Percentiles rank a stretch among this genome's conserved stretches.
phyloP scores from a whole-genome alignment of 495 filamentous ascomycete genomes.

The Xylaria nigripes region DNA sequence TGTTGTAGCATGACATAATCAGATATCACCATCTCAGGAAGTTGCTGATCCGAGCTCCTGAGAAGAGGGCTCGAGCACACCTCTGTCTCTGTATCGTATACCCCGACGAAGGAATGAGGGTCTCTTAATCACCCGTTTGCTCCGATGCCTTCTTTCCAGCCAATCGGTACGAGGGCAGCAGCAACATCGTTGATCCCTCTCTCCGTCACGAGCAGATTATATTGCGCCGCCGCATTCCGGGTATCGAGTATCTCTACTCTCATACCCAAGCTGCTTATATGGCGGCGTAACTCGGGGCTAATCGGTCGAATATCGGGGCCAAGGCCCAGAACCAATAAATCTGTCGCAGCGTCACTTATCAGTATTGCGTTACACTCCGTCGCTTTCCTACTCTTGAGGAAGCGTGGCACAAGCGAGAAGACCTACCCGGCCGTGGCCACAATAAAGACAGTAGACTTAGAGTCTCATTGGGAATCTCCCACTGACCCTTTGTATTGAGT shows the following conservation, averaged over 20 bases:
- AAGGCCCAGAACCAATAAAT: constrained; percentile 80
- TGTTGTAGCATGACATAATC: background rate
- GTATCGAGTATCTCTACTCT: constrained; percentile 87
- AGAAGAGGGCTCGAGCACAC: too few species aligned
- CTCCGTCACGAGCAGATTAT: constrained; percentile 79
- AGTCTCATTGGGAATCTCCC: constrained; percentile 60
- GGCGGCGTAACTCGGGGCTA: constrained; percentile 60
- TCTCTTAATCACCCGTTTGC: constrained; percentile 13
- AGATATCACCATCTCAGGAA: too few species aligned
- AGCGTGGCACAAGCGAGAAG: background rate
- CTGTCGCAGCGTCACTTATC: constrained; percentile 34
- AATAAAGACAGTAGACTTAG: constrained; percentile 72
- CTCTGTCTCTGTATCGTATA: too few species aligned
- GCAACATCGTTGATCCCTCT: constrained; percentile 71
- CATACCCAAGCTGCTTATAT: constrained; percentile 71
- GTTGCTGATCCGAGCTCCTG: background rate
- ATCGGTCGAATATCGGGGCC: constrained; percentile 68
- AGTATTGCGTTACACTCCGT: constrained; percentile 1
- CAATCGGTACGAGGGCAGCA: constrained; percentile 80
- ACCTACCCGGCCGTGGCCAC: constrained; percentile 86
- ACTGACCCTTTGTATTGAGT: constrained; percentile 69
- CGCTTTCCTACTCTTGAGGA: background rate
- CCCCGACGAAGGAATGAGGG: too few species aligned
- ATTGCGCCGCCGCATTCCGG: constrained; percentile 85
- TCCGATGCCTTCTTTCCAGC: constrained; percentile 56